phyloP scores from a whole-genome alignment of 75 land plant species.

The Azolla pinnata region DNA sequence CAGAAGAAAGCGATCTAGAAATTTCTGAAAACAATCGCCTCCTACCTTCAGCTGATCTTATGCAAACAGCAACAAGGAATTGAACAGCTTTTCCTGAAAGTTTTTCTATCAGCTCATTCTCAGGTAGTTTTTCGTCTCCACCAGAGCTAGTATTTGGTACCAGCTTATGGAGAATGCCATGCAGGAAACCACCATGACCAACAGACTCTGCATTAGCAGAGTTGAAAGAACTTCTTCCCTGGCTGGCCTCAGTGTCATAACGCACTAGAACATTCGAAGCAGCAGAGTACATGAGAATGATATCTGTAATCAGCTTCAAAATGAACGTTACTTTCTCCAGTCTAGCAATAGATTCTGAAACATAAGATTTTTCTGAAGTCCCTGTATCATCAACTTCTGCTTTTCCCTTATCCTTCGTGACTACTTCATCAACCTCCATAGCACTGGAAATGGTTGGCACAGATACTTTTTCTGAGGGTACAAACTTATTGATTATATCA shows the following conservation, averaged over 20 bases:
- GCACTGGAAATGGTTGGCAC: conserved; percentile 17
- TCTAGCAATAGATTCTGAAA: conserved; percentile 47
- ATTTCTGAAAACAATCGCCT: conserved; percentile 69
- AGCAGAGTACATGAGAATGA: conserved; percentile 76
- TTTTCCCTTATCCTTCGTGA: conserved; percentile 71
- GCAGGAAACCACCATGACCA: conserved; percentile 62
- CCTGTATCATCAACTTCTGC: conserved; percentile 48
- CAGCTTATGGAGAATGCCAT: conserved; percentile 68
- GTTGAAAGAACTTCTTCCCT: conserved; percentile 44
- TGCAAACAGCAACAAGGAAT: conserved; percentile 78
- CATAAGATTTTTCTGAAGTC: conserved; percentile 18
- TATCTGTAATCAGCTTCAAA: conserved; percentile 71
- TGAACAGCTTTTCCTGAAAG: conserved; percentile 72
- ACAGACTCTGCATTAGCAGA: conserved; percentile 21
- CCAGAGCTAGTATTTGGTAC: conserved; percentile 28
- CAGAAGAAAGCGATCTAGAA: conserved; percentile 45
- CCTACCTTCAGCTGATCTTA: conserved; percentile 85
- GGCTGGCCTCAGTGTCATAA: conserved; percentile 64
- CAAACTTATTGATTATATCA: conserved; percentile 60
- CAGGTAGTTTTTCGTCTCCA: conserved; percentile 42
- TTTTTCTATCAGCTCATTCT: conserved; percentile 64
- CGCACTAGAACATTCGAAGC: conserved; percentile 60
- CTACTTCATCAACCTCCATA: conserved; percentile 81
- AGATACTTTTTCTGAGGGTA: not conserved
- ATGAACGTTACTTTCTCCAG: conserved; percentile 75